Evolutionary conservation across 371 early-diverging fungal species (phyloP).

Genomic region (Apophysomyces variabilis): DNA sequence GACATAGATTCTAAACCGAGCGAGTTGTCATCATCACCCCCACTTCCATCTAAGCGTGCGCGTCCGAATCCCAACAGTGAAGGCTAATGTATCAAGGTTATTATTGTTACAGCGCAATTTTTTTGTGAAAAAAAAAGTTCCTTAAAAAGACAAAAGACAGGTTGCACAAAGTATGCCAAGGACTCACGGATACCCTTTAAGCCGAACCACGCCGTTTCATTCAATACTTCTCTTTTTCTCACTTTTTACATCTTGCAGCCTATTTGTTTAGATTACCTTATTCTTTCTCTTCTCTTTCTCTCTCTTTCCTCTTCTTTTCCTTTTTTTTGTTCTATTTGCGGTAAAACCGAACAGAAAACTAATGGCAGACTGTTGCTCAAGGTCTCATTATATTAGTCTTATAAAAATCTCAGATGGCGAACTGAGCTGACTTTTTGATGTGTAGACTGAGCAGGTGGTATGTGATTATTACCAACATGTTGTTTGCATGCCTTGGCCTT

Average conservation of each 20-base stretch:
- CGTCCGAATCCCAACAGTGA: neutral
- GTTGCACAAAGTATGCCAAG: constrained; percentile 11
- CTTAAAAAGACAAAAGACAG: constrained; percentile 8
- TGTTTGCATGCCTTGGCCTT: constrained; percentile 48
- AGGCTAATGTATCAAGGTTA: neutral
- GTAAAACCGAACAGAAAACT: neutral
- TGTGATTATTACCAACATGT: constrained; percentile 46
- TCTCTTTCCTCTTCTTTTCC: neutral
- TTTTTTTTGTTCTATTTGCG: neutral
- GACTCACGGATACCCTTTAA: constrained; percentile 12
- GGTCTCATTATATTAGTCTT: neutral
- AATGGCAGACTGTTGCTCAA: constrained; percentile 5
- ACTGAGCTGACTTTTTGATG: neutral
- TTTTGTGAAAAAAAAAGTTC: constrained; percentile 1
- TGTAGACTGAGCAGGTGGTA: constrained; percentile 52
- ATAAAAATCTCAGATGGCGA: neutral
- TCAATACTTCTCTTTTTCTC: constrained; percentile 7
- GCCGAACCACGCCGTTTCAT: constrained; percentile 10
- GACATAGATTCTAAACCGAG: no score
- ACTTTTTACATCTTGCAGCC: constrained; percentile 6
- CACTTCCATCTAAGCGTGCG: neutral
- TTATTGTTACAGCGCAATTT: constrained; percentile 1
- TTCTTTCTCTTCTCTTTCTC: neutral
- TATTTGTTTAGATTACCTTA: neutral
- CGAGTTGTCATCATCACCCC: neutral